A percentile compares a stretch with the other conserved stretches of the same genome.
These are phyloP conservation scores for Candida verbasci DNA, from an alignment of 805 yeast genomes.

Conservation along the genomic window DNA sequence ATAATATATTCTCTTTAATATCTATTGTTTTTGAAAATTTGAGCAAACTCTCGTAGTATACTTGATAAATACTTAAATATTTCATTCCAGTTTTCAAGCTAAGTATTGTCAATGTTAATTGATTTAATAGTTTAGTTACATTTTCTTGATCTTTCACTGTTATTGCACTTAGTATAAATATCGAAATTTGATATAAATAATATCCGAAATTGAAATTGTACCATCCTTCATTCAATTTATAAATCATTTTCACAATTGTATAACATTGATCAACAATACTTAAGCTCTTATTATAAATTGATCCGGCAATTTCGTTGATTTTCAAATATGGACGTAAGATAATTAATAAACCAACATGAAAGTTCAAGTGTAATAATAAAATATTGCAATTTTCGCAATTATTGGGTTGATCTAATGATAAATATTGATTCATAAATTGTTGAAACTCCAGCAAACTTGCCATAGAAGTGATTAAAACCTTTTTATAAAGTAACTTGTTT, in stretches of 20 bases:
- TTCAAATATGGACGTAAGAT: neutral
- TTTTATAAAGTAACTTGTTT: neutral
- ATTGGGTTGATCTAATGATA: neutral
- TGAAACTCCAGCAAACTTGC: neutral
- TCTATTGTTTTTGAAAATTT: neutral
- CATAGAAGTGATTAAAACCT: neutral
- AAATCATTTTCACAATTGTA: neutral
- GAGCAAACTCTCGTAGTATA: neutral
- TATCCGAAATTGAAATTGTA: neutral
- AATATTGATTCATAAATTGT: neutral
- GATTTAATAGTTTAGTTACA: neutral
- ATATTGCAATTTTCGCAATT: neutral
- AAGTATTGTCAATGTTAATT: neutral
- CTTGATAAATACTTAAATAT: neutral
- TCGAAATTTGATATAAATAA: neutral
- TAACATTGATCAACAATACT: neutral
- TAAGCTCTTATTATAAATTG: neutral
- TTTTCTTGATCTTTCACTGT: neutral
- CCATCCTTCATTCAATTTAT: neutral
- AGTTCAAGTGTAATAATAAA: neutral
- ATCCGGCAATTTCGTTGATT: neutral
- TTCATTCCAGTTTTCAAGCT: neutral
- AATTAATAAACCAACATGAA: neutral
- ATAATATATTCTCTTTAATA: neutral
- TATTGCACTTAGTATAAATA: neutral